Percentiles rank a stretch among this genome's conserved stretches.
Evolutionary conservation across 148 eudicot species (phyloP).

Genomic region (Persicaria maculosa): DNA sequence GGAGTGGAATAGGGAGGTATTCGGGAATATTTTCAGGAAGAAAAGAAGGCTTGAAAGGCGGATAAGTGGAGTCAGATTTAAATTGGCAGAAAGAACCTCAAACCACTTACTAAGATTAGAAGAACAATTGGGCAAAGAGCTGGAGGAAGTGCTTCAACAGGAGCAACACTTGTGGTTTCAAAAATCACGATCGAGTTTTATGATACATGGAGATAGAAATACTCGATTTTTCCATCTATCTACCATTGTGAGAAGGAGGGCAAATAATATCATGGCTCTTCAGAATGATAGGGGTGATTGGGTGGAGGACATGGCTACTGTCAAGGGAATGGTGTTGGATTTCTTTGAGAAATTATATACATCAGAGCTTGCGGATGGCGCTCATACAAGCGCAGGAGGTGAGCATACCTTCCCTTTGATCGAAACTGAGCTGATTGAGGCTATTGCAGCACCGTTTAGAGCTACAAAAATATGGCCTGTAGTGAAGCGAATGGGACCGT

Average conservation of each 20-base stretch:
- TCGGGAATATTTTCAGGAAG: not conserved
- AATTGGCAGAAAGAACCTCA: not conserved
- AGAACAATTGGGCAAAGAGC: not conserved
- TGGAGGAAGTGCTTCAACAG: not conserved
- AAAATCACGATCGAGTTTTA: not conserved
- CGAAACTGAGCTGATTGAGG: not conserved
- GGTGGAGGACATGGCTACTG: not conserved
- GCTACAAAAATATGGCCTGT: not conserved
- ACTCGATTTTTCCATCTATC: not conserved
- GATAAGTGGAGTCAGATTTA: not conserved
- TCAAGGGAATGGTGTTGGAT: not conserved
- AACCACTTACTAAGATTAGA: not conserved
- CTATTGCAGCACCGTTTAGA: not conserved
- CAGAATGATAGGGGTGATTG: not conserved
- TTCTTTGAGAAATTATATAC: not conserved
- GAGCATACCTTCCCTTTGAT: not conserved
- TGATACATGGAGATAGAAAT: not conserved
- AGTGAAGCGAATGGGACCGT: not conserved
- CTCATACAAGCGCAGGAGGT: not conserved
- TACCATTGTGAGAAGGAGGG: not conserved
- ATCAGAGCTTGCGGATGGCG: accelerated
- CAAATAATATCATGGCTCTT: not conserved
- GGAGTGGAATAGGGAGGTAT: not conserved
- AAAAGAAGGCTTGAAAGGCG: not conserved
- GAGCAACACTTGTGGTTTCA: not conserved